These are phyloP conservation scores for Synura sp. DNA, from an alignment of 352 stramenopile species.

Conservation along the genomic window DNA sequence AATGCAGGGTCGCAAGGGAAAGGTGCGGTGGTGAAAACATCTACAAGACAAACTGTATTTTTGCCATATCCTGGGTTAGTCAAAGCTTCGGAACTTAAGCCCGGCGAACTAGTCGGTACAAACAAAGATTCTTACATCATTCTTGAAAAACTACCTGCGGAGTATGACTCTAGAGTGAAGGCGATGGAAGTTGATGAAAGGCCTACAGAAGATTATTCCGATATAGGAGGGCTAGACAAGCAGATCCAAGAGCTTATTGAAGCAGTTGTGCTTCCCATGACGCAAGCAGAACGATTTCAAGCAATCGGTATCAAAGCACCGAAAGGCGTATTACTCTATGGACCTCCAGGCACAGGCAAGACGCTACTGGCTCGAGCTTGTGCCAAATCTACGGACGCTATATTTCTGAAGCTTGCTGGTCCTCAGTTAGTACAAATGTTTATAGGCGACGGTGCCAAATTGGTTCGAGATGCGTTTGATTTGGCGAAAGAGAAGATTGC, in stretches of 20 bases:
- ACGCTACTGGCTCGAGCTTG: slow-evolving; percentile 95
- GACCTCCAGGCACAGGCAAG: slow-evolving; percentile 91
- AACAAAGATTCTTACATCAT: slow-evolving; percentile 99
- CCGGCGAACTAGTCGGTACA: slow-evolving; percentile 94
- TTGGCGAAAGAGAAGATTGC: slow-evolving; percentile 86
- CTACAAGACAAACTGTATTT: slow-evolving; percentile 96
- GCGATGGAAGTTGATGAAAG: slow-evolving; percentile 89
- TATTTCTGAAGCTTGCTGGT: slow-evolving; percentile 96
- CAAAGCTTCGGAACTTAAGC: slow-evolving; percentile 77
- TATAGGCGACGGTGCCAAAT: slow-evolving; percentile 96
- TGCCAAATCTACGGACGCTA: slow-evolving; percentile 95
- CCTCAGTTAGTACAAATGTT: slow-evolving; percentile 98
- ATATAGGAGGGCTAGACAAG: slow-evolving; percentile 79
- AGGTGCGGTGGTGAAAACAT: slow-evolving; percentile 95
- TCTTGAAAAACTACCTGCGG: slow-evolving; percentile 93
- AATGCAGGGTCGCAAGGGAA: slow-evolving; percentile 82
- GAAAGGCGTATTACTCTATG: slow-evolving; percentile 94
- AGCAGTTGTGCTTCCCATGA: slow-evolving; percentile 96
- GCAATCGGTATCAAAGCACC: slow-evolving; percentile 76
- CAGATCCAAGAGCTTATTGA: slow-evolving; percentile 98
- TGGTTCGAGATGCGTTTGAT: slow-evolving; percentile 97
- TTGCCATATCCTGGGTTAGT: slow-evolving; percentile 95
- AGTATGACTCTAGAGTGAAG: slow-evolving; percentile 97
- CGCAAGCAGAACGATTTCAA: slow-evolving; percentile 94
- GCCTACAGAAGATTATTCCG: slow-evolving; percentile 59